These are phyloP conservation scores for Tolypocladium pustulatum DNA, from an alignment of 2,329 filamentous ascomycete genomes.

Conservation along the genomic window DNA sequence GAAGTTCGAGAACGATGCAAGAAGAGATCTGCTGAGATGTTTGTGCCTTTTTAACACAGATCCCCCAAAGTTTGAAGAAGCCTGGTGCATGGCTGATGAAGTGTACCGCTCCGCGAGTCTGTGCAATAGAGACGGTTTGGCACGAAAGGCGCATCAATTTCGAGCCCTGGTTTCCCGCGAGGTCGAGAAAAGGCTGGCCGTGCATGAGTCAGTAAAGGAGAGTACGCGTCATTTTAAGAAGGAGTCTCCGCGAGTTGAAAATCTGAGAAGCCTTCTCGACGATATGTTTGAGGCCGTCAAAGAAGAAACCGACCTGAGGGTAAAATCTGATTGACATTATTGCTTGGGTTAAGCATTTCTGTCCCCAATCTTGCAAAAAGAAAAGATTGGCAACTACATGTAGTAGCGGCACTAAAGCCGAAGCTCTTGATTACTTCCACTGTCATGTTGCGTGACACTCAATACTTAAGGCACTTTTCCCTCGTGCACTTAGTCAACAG, in stretches of 20 bases:
- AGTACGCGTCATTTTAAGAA: neutral
- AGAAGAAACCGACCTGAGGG: too few relatives aligned
- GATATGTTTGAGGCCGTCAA: neutral
- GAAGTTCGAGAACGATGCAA: neutral
- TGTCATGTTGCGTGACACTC: too few relatives aligned
- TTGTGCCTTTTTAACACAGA: neutral
- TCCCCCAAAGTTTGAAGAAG: neutral
- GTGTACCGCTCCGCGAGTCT: neutral
- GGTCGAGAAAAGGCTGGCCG: neutral
- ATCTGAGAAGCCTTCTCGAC: neutral
- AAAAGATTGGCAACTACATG: too few relatives aligned
- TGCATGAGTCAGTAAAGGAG: neutral
- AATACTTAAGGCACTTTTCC: too few relatives aligned
- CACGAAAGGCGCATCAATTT: neutral
- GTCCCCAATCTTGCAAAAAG: too few relatives aligned
- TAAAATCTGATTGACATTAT: too few relatives aligned
- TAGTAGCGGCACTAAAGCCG: too few relatives aligned
- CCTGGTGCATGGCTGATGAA: neutral
- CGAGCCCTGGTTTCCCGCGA: neutral
- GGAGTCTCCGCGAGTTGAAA: neutral
- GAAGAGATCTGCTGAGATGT: neutral
- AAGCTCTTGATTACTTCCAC: too few relatives aligned
- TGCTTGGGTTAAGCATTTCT: too few relatives aligned
- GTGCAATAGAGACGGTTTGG: neutral
- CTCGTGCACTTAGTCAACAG: too few relatives aligned